Evolutionary conservation across 768 basidiomycete genomes (phyloP), one percentile per base, ranked within the genome.

Genomic region (Guyanaporus albipodus): DNA sequence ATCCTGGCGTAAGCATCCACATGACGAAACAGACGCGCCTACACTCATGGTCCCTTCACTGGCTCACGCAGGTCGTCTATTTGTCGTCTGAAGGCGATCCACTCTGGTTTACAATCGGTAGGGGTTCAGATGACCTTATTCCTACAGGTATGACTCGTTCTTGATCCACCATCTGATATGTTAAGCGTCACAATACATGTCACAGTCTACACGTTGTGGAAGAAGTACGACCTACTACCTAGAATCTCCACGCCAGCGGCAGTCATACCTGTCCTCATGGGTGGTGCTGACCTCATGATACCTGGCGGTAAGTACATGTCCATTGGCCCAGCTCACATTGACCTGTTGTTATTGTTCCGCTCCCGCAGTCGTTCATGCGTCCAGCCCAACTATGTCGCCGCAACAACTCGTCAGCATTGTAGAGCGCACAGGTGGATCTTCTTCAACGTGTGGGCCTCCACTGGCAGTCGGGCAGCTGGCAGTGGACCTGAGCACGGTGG

Each of bases 241-340:
- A 75, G 75, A 48, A 53, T 92, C n/a, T 78, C 81, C 3, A 90
- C 89, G 0, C 85, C 87, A 3, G 62, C 77, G 2, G 67, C 78
- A 10, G 89, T 90, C 23, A 78, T 91, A 29, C 83, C 83, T 1
- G 72, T 83, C 21, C 74, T 93, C 11, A 69, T 80, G 4, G 79
- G 79, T 9, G 90, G 91, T n/a, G 87, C 90, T 0, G 89, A 93
- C 68, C 75, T 92, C 8, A 91, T 93, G 88, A 81, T 87, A 27
- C 87, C 90, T 4, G 90, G 89, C 66, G 86, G 87, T 85, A 59
- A 59, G 82, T 70, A 36, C 19, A 27, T 14, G 1, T 15, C 12
- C 14, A n/a, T 21, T 12, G 18, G 11, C 18, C 12, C 18, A 26
- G 36, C 36, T 42, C 24, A 33, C 35, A 15, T 37, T n/a, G 33